Evolutionary conservation across 495 filamentous ascomycete species (phyloP).

Genomic region (Annulohypoxylon maeteangense): DNA sequence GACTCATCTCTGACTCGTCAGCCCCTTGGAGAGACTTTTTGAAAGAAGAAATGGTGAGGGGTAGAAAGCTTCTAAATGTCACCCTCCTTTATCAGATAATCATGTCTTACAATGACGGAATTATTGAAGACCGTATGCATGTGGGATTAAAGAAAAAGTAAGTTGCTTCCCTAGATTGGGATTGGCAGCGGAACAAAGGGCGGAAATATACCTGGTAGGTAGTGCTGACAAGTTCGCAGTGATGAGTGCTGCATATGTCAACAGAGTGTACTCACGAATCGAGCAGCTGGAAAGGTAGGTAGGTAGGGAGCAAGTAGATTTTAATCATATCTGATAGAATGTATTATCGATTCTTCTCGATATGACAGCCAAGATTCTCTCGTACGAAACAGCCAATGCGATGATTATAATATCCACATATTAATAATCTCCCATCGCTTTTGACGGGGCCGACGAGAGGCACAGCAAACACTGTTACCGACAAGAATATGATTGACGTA

Average conservation of each 20-base stretch:
- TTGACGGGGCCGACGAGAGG: neutral
- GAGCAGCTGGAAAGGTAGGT: neutral
- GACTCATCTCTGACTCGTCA: conserved; percentile 5
- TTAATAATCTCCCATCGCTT: neutral
- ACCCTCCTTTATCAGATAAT: conserved; percentile 15
- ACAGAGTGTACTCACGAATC: neutral
- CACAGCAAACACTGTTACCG: neutral
- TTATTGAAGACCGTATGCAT: neutral
- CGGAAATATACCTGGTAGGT: neutral
- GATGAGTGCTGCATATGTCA: neutral
- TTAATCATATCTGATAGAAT: neutral
- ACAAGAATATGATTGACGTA: neutral
- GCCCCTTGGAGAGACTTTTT: neutral
- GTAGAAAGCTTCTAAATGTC: conserved; percentile 26
- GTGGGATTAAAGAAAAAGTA: neutral
- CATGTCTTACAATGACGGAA: conserved; percentile 15
- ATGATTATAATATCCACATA: neutral
- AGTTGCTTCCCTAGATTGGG: neutral
- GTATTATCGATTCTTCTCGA: neutral
- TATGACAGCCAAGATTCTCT: neutral
- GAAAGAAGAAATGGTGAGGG: conserved; percentile 16
- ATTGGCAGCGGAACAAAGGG: neutral
- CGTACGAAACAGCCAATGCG: neutral
- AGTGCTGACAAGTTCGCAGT: neutral
- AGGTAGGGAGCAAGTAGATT: neutral